These are phyloP conservation scores for Cochlearia excelsa DNA, from an alignment of 345 rosid genomes.

Conservation along the genomic window DNA sequence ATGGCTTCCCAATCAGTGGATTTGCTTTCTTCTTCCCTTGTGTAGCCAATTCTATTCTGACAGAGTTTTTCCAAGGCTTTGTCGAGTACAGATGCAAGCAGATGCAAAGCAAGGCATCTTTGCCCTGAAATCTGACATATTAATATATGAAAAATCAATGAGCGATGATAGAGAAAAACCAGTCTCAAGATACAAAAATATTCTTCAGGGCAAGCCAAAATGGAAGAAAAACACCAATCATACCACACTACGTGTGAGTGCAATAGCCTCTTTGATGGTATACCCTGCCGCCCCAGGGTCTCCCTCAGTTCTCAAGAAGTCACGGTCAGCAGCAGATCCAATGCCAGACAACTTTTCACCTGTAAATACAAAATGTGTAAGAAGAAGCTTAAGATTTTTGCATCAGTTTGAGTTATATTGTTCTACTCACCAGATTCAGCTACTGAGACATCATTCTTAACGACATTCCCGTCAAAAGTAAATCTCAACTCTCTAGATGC, in stretches of 20 bases:
- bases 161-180: background rate
- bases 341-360: constrained; percentile 40
- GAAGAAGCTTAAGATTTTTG: constrained; percentile 18
- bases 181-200: constrained; percentile 4
- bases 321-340: constrained; percentile 64
- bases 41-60: constrained; percentile 46
- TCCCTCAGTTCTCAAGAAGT: constrained; percentile 81
- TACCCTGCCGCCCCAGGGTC: constrained; percentile 90
- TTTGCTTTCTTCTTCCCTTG: constrained; percentile 26
- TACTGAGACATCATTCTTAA: constrained; percentile 38
- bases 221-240: constrained; percentile 31
- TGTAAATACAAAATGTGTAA: constrained; percentile 33
- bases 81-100: constrained; percentile 74
- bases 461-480: constrained; percentile 67
- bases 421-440: constrained; percentile 47
- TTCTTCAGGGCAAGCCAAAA: constrained; percentile 21
- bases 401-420: constrained; percentile 14
- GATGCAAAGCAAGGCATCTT: constrained; percentile 68
- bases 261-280: constrained; percentile 79
- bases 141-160: constrained; percentile 17
- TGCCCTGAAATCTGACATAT: constrained; percentile 75
- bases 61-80: constrained; percentile 51
- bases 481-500: constrained; percentile 66
- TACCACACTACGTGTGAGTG: constrained; percentile 79
- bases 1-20: constrained; percentile 82